Base-by-base conservation (phyloP, 1,284 basidiomycete genomes). In the Peniophora sp. region DNA sequence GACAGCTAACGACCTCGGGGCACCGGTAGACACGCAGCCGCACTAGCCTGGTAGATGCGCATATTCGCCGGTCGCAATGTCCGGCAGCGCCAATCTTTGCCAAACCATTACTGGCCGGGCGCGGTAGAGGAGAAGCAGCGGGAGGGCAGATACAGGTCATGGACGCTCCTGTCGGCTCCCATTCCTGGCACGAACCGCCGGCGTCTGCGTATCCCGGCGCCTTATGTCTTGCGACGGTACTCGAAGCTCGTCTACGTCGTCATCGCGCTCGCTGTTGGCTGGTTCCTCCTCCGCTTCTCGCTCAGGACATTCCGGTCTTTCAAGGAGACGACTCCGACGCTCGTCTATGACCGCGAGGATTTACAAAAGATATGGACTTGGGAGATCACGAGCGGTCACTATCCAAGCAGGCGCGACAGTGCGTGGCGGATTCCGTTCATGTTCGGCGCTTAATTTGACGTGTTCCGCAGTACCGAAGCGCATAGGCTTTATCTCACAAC, bases 371-470 rank as follows among this genome's bases (percentile, higher is more conserved):
- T 97, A 66, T 97, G 93, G 93, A 75, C 85, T 57, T 97, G 92
- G 92, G 93, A 97, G 68, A 79, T 97, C 51, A 71, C 79, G 43
- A 88, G 89, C 58, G 94, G 94, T 1, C 92, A 96, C 66, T 92
- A 93, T 69, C 93, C 94, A 2, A 92, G 88, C 65, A 75, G 78
- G 49, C 74, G 79, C 52, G 73, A 76, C 59, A 78, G 91, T 93
- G 64, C 59, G 87, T 77, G 44, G 32, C 50, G 39, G 23, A 20
- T 3, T 24, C 35, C 53, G 44, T 34, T 23, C 46, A 50, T 37
- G 34, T 5, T 17, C n/a, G n/a, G 27, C 22, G n/a, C 15, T 22
- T 20, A 24, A 14, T 24, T 44, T 14, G 3, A n/a, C 10, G 43
- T 34, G 36, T 42, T 49, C 35, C 58, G 54, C 60, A 92, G 92